Evolutionary conservation across 208 protist species (phyloP).

Genomic region (Trypanosoma boissoni): DNA sequence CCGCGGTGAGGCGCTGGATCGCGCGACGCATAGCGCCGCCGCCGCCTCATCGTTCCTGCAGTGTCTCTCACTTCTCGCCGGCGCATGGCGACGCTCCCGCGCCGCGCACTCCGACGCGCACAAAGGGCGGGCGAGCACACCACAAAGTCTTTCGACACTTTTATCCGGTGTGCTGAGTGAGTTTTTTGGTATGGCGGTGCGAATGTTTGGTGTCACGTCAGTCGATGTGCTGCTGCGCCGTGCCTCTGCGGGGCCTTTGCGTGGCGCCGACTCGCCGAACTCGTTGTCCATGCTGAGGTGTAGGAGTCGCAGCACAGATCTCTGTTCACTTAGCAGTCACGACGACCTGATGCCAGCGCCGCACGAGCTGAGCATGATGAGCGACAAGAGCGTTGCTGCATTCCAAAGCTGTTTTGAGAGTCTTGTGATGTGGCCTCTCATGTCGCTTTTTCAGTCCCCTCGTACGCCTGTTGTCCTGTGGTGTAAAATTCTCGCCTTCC

Average conservation of each 20-base stretch:
- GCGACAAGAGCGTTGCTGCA: not conserved
- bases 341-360: not conserved
- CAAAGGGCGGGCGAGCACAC: not conserved
- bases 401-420: conserved; percentile 26
- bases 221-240: conserved; percentile 17
- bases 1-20: conserved; percentile 6
- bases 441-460: conserved; percentile 17
- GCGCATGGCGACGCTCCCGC: conserved; percentile 19
- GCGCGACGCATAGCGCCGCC: not conserved
- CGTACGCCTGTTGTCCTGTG: conserved; percentile 19
- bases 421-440: conserved; percentile 20
- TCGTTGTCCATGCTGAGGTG: not conserved
- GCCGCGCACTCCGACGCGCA: not conserved
- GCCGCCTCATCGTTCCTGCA: conserved; percentile 4
- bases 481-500: conserved; percentile 26
- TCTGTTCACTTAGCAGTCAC: conserved; percentile 19
- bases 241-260: not conserved
- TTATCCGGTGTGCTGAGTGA: conserved; percentile 19
- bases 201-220: conserved; percentile 20
- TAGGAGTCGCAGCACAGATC: conserved; percentile 5
- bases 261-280: not conserved
- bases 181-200: conserved; percentile 11
- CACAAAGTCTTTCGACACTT: conserved; percentile 7
- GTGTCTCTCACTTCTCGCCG: conserved; percentile 9
- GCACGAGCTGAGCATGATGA: not conserved